These are phyloP conservation scores for Dianthus caryophyllus DNA, from an alignment of 148 eudicot species.

Conservation along the genomic window DNA sequence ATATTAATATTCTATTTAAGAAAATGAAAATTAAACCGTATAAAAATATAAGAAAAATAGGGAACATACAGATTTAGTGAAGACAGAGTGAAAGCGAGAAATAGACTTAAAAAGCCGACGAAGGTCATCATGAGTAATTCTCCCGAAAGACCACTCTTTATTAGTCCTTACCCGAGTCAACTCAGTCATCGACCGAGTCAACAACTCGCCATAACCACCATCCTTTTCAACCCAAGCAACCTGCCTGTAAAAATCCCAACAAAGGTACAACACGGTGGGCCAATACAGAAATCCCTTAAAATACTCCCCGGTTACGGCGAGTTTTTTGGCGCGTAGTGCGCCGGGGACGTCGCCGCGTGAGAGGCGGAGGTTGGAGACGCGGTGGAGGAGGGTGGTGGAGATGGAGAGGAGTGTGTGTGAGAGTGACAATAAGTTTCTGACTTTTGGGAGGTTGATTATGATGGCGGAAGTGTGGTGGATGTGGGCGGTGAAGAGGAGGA, in stretches of 20 bases:
- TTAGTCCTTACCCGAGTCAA: not conserved
- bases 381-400: not conserved
- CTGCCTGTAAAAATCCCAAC: not conserved
- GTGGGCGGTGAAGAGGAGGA: not conserved
- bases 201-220: not conserved
- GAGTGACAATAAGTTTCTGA: too few species aligned
- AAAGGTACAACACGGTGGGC: not conserved
- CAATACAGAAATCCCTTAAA: not conserved
- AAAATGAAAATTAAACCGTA: too few species aligned
- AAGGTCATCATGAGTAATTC: not conserved
- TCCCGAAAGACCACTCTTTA: not conserved
- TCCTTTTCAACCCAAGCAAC: not conserved
- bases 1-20: too few species aligned
- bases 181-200: not conserved
- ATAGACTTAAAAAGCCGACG: slow-evolving; percentile 32
- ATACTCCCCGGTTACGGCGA: not conserved
- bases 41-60: not conserved
- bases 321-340: not conserved
- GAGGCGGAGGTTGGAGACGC: not conserved
- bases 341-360: not conserved
- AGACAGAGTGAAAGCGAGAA: slow-evolving; percentile 40
- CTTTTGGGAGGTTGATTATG: not conserved
- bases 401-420: not conserved
- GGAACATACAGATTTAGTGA: slow-evolving; percentile 47
- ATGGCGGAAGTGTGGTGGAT: not conserved